phyloP scores from a whole-genome alignment of 2,329 filamentous ascomycete genomes.

The Triangularia verruculosa region DNA sequence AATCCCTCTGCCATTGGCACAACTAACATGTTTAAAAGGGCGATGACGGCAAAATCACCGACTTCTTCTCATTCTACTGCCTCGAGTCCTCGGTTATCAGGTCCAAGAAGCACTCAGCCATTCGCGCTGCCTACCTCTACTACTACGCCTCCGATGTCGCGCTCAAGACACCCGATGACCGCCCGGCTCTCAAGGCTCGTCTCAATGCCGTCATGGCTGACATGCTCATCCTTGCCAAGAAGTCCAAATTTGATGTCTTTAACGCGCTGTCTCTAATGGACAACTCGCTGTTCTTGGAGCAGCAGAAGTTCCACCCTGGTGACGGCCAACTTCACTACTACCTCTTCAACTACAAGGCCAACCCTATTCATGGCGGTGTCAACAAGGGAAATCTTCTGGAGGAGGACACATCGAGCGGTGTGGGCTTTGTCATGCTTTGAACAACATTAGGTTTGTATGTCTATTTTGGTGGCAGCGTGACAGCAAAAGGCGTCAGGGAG shows the following conservation, averaged over 20 bases:
- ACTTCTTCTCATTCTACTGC: slow-evolving; percentile 96
- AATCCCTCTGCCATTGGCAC: background rate
- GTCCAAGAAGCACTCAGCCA: slow-evolving; percentile 70
- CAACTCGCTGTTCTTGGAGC: slow-evolving; percentile 86
- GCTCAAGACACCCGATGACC: slow-evolving; percentile 56
- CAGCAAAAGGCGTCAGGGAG: background rate
- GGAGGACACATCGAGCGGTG: slow-evolving; percentile 73
- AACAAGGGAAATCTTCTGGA: slow-evolving; percentile 76
- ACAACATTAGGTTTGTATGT: background rate
- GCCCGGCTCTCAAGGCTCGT: slow-evolving; percentile 66
- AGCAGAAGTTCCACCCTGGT: slow-evolving; percentile 91
- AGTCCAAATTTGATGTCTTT: slow-evolving; percentile 86
- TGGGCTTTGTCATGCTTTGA: slow-evolving; percentile 78
- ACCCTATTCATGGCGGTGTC: slow-evolving; percentile 80
- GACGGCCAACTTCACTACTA: slow-evolving; percentile 97
- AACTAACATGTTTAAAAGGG: slow-evolving; percentile 38
- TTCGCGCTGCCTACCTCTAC: slow-evolving; percentile 92
- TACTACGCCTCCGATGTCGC: slow-evolving; percentile 90
- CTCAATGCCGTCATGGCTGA: slow-evolving; percentile 80
- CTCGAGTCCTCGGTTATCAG: slow-evolving; percentile 91
- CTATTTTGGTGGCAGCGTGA: background rate
- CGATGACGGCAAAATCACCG: slow-evolving; percentile 76
- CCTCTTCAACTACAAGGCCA: slow-evolving; percentile 92
- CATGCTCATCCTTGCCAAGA: slow-evolving; percentile 82
- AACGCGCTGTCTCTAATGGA: slow-evolving; percentile 93